These are phyloP conservation scores for Collariella sp. DNA, from an alignment of 495 filamentous ascomycete genomes.

Conservation along the genomic window DNA sequence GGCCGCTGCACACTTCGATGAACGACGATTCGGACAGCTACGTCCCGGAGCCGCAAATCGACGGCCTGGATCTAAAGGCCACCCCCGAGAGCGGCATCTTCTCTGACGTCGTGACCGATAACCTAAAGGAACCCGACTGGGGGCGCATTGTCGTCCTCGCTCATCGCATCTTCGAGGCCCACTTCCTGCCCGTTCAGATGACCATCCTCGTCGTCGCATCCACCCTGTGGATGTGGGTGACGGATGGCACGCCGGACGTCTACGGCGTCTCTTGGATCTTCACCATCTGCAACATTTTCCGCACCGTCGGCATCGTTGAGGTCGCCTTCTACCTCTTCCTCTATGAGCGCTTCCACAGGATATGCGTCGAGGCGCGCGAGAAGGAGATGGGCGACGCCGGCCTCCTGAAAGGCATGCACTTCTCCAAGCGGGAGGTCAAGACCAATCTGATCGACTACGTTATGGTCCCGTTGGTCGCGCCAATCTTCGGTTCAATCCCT, in stretches of 20 bases:
- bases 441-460: constrained; percentile 47
- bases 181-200: constrained; percentile 58
- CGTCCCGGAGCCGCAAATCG: constrained; percentile 37
- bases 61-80: constrained; percentile 30
- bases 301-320: constrained; percentile 48
- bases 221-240: constrained; percentile 44
- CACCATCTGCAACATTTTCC: constrained; percentile 47
- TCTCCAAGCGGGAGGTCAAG: constrained; percentile 45
- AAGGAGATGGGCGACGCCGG: constrained; percentile 56
- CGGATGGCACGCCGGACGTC: constrained; percentile 37
- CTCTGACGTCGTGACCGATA: constrained; percentile 40
- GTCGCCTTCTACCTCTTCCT: constrained; percentile 52
- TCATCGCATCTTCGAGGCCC: constrained; percentile 59
- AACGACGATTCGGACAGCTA: constrained; percentile 39
- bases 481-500: constrained; percentile 54
- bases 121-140: constrained; percentile 37
- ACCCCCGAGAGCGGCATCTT: constrained; percentile 39
- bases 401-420: constrained; percentile 49
- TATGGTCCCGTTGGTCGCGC: constrained; percentile 52
- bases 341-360: constrained; percentile 53
- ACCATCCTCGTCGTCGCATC: constrained; percentile 53
- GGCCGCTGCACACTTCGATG: constrained; percentile 41
- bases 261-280: constrained; percentile 47
- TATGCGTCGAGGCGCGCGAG: constrained; percentile 48
- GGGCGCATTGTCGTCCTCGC: constrained; percentile 40